A percentile compares a stretch with the other conserved stretches of the same genome.
phyloP scores from a whole-genome alignment of 495 filamentous ascomycete species.

The Annulohypoxylon moriforme region DNA sequence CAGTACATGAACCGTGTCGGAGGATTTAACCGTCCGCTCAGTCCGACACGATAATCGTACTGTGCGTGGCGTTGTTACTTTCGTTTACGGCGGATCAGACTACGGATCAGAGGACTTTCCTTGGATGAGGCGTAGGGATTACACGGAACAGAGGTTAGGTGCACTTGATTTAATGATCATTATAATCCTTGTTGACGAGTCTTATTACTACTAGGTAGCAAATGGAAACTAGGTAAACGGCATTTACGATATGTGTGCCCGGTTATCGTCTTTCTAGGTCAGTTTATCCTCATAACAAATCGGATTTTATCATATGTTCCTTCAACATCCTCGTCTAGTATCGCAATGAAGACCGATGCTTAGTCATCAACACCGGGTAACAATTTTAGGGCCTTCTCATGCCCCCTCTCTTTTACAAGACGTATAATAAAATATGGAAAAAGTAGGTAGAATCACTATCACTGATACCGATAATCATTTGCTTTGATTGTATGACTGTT shows the following conservation, averaged over 20 bases:
- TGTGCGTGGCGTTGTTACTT: background rate
- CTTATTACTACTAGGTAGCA: background rate
- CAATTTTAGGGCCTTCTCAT: too few species aligned
- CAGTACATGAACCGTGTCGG: slow-evolving; percentile 99
- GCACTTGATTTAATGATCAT: slow-evolving; percentile 23
- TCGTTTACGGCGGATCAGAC: background rate
- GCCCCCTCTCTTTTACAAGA: too few species aligned
- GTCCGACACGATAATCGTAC: slow-evolving; percentile 54
- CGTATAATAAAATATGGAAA: background rate
- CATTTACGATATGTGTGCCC: background rate
- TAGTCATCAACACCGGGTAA: background rate
- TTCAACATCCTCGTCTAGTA: too few species aligned
- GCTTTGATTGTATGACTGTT: too few species aligned
- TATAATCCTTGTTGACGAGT: background rate
- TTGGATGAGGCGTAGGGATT: background rate
- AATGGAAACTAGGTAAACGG: background rate
- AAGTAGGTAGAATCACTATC: background rate
- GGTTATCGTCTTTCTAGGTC: background rate
- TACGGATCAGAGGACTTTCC: background rate
- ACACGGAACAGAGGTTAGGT: slow-evolving; percentile 17
- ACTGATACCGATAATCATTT: too few species aligned
- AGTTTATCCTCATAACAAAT: background rate
- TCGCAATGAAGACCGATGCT: background rate
- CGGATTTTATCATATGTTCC: too few species aligned
- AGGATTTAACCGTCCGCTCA: slow-evolving; percentile 93